Base-by-base conservation (phyloP, 805 yeast species). In the Cephaloascus albidus region DNA sequence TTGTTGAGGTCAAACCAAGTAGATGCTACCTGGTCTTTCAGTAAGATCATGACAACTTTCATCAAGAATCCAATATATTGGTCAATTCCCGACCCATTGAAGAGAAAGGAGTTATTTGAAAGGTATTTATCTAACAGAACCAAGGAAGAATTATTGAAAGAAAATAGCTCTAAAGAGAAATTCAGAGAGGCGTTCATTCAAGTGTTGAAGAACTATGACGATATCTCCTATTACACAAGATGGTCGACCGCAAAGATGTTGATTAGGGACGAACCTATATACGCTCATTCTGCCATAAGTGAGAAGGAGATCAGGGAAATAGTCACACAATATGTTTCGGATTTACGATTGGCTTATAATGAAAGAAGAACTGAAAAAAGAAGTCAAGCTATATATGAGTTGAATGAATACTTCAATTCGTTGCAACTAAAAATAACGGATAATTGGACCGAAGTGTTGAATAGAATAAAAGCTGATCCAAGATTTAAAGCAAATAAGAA, bases 11-110 rank as follows among this genome's bases (percentile, higher is more conserved):
- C 70, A 1, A 57, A 70, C 31, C 59, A 68, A 5, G 85, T 87
- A 3, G 88, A 81, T 53, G 70, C 83, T 0, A 72, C 82, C 0
- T 84, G 90, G 89, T 71, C 93, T 0, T 86, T 86, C 56, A 75
- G 71, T 37, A 65, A 65, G 41, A 81, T 84, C 1, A 76, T 87
- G 59, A 70, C 74, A 18, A 58, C 60, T 15, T 73, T 82, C 41
- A 68, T 82, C 15, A 53, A 51, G 3, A 79, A 81, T 45, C 74
- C 80, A 2, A 62, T 78, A 14, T 88, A 85, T 50, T 84, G 90
- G 89, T 57, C 66, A 4, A 57, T 85, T 2, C 59, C 65, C 4
- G 85, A 82, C 50, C 70, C 95, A 0, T 49, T 80, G 15, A 61
- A 67, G 45, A 71, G 89, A 40, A 76, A 77, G 47, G 61, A 62